Evolutionary conservation across 2,329 filamentous ascomycete genomes (phyloP), one percentile per base, ranked within the genome.

Genomic region (Talaromyces sp.): DNA sequence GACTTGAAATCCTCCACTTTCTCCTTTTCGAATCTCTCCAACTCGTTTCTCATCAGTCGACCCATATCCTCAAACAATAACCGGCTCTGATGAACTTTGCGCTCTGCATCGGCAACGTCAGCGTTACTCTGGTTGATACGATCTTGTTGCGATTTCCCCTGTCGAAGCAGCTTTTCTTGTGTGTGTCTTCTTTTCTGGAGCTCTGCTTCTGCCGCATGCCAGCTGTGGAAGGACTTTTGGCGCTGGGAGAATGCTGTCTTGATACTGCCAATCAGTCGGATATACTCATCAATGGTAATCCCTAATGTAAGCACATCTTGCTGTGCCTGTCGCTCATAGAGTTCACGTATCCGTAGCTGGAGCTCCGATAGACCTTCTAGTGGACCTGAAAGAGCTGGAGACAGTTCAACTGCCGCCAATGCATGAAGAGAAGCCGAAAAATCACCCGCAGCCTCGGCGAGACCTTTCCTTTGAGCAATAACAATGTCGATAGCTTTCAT

Each of bases 1-100:
- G 89, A 94, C 80, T 99, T 99, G 75, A 99, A 99, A 71, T 99
- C 94, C 71, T 99, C 94, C 2, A 99, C 94, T 79, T 99, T 99
- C 76, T 99, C 94, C 66, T 84, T 84, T 77, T 99, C 94, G 69
- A 99, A 99, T 17, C 92, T 83, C 67, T 97, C 94, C 64, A 99
- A 80, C 74, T 99, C 94, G 36, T 81, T 82, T 60, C 91, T 85
- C 91, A 99, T 94, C 69, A 97, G 77, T 11, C 91, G 83, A 13
- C 94, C 94, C 92, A 99, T 97, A 69, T 99, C 94, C 64, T 99
- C 94, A 68, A 99, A 99, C 46, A 97, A 76, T 59, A 97, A 76
- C 56, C 92, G 81, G 0, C 91, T 89, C 72, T 96, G 91, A 71
- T 97, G 91, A 1, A 96, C 90, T 71, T 90, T 93, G 66, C 91